Conservation (phyloP, 2,329 filamentous ascomycete genomes). For the Venturia carpophila region DNA sequence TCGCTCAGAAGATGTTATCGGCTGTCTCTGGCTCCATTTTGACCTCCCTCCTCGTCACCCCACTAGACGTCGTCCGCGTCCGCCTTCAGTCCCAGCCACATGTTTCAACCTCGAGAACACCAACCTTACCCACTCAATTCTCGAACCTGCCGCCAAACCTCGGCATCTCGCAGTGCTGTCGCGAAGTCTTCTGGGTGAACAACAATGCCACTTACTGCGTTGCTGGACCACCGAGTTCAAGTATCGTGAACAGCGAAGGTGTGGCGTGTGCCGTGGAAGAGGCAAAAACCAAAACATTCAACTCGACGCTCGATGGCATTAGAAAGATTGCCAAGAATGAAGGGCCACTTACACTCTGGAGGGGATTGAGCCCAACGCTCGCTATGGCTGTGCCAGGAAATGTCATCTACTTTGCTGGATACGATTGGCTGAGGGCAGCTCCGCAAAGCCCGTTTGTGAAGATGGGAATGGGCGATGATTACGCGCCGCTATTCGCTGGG, state of each 20-base stretch:
- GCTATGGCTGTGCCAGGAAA: constrained; percentile 92
- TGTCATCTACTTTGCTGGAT: constrained; percentile 97
- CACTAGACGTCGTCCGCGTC: constrained; percentile 92
- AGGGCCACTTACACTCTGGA: constrained; percentile 78
- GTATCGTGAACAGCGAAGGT: constrained; percentile 26
- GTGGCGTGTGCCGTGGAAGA: constrained; percentile 74
- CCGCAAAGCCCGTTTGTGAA: constrained; percentile 58
- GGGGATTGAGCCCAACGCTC: constrained; percentile 86
- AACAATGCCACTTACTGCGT: constrained; percentile 76
- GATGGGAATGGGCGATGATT: constrained; percentile 53
- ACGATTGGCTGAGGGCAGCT: constrained; percentile 84
- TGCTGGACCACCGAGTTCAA: constrained; percentile 49
- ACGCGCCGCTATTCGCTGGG: constrained; percentile 73
- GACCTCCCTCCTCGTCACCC: constrained; percentile 90
- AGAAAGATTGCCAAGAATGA: constrained; percentile 94
- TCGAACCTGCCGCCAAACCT: constrained; percentile 72
- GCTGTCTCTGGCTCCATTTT: constrained; percentile 84
- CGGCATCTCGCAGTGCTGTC: constrained; percentile 88
- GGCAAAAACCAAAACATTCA: constrained; percentile 73
- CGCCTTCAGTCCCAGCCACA: constrained; percentile 74
- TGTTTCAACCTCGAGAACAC: constrained; percentile 43
- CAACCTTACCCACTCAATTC: constrained; percentile 42
- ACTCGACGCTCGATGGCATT: constrained; percentile 83
- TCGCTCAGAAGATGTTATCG: constrained; percentile 87
- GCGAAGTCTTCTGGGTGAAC: constrained; percentile 94